Evolutionary conservation across 768 basidiomycete species (phyloP), one percentile per base, ranked within the genome.

Genomic region (Suillus hirtellus): DNA sequence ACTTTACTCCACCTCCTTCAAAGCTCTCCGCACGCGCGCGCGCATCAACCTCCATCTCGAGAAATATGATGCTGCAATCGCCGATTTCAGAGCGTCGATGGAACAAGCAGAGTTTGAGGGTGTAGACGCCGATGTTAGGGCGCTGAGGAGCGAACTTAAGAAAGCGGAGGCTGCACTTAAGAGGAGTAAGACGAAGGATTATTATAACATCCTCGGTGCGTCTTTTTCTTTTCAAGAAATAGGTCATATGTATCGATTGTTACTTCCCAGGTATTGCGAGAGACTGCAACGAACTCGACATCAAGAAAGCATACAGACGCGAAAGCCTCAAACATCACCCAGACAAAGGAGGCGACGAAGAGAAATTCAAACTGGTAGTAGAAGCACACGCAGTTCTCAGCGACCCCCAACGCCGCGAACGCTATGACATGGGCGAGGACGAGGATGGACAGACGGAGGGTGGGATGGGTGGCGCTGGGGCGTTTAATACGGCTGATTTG

Each of bases 271-370:
- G 84, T 21, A 74, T 92, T 4, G 27, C 80, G 24, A 77, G 85
- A 63, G 88, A 89, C 31, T 89, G 87, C 68, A 78, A 77, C 1
- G 90, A 92, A 34, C 58, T 68, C 4, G 93, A 95, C 34, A 89
- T 97, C 69, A 95, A 92, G 81, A 97, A 95, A 77, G 96, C 84
- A 38, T 98, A 98, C 75, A 83, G 95, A 64, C 83, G 88, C 68
- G 92, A 95, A 77, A 92, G 89, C 69, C 75, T 95, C 73, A 91
- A 87, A 68, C 91, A 93, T 68, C 91, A 93, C 76, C 91, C 91
- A 54, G 92, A 93, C 75, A 93, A 93, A 84, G 95, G 96, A 34
- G 96, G 96, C 35, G 93, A 95, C 72, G 95, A 96, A 69, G 96
- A 97, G 72, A 91, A 93, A 69, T 99, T 99, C 85, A 97, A 98